Conservation (phyloP, 179 eudicot species). For the Silene vulgaris region DNA sequence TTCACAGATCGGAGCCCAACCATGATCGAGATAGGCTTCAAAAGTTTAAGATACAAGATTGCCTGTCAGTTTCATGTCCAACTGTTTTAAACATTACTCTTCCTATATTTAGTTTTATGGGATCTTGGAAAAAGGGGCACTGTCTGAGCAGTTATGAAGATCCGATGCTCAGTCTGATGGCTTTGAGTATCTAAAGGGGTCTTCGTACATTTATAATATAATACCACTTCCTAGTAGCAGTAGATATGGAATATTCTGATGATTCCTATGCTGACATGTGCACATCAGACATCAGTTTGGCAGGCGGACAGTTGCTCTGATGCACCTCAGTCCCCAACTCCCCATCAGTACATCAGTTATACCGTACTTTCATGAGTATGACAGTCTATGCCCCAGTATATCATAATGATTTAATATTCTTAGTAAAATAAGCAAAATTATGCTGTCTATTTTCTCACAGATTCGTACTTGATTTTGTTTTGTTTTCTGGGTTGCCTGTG, state of each 20-base stretch:
- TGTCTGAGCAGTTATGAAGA: not conserved
- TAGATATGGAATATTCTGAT: not conserved
- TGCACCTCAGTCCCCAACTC: too few species aligned
- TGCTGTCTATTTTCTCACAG: not conserved
- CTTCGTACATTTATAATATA: not conserved
- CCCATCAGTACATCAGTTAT: not conserved
- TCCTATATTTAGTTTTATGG: not conserved
- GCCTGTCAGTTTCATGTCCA: not conserved
- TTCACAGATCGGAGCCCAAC: not conserved
- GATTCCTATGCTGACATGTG: not conserved
- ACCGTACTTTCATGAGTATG: not conserved
- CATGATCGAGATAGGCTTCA: not conserved
- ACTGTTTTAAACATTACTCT: not conserved
- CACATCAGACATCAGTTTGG: not conserved
- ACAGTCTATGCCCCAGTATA: not conserved
- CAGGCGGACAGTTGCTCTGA: not conserved
- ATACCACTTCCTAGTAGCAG: not conserved
- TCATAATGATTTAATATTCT: not conserved
- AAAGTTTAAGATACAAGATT: not conserved
- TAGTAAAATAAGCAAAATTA: too few species aligned
- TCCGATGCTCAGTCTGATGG: not conserved
- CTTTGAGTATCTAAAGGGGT: not conserved
- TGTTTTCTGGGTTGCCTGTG: not conserved
- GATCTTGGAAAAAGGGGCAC: not conserved
- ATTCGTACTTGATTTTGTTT: not conserved